Evolutionary conservation across 768 basidiomycete species (phyloP), one percentile per base, ranked within the genome.

Genomic region (Podaxis sp.): DNA sequence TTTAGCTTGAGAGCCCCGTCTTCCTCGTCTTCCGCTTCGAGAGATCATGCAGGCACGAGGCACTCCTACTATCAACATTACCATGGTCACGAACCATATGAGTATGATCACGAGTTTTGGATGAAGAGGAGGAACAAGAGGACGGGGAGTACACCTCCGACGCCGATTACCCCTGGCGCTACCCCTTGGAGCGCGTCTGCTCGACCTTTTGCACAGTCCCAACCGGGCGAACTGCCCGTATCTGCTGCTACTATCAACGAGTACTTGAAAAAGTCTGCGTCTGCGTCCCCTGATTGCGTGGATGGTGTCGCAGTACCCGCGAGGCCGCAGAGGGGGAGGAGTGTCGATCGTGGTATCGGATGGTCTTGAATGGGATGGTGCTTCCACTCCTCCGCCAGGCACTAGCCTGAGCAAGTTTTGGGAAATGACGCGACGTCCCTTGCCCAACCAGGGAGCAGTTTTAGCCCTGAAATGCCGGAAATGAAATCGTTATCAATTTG

Each of bases 311-410:
- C 59, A 40, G 60, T 60, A 47, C 54, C 66, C 25, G 62, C 61
- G 13, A 62, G 63, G 22, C 37, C 65, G 13, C 63, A 51, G 27
- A 66, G 70, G 61, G 69, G 67, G 27, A 66, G 63, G 50, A 72
- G 71, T 55, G 62, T 69, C 4, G 69, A 69, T 12, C 50, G 55
- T 49, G 55, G 50, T 29, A 54, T 64, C 46, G 64, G 55, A n/a
- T 55, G 58, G 59, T 29, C 55, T 27, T 57, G 25, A 56, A 47
- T 55, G 54, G 27, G 27, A 17, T 11, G 55, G 41, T 29, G 25
- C 22, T 24, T 22, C 8, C 22, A 9, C 13, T 11, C 22, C 47
- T 8, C 22, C 19, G 8, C 13, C 49, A 27, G 24, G 24, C 24
- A 27, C 19, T 50, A 50, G 49, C 49, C 25, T 27, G 22, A 9